Evolutionary conservation across 129 eudicot species (phyloP).

Genomic region (Kitagawia praeruptora): DNA sequence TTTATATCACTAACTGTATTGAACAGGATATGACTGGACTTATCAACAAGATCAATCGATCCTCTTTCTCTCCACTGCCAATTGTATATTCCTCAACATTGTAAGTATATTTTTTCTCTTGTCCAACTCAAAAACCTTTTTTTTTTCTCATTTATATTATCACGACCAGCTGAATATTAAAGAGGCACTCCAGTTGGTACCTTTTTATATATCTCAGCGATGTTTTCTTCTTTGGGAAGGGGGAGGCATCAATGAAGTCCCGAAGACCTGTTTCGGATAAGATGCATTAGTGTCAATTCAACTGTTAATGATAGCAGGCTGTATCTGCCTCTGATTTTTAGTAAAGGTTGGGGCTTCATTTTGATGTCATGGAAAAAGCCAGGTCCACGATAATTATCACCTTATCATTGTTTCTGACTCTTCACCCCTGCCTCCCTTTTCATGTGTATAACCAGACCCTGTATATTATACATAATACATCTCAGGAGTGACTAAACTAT

Average conservation of each 20-base stretch:
- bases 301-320: neutral
- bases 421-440: neutral
- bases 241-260: neutral
- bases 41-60: conserved; percentile 84
- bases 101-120: conserved; percentile 39
- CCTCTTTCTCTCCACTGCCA: conserved; percentile 88
- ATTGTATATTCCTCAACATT: conserved; percentile 73
- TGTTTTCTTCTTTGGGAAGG: neutral
- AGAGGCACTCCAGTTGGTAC: neutral
- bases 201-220: neutral
- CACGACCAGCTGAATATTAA: neutral
- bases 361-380: neutral
- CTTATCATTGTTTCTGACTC: neutral
- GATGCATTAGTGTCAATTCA: neutral
- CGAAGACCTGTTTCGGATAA: neutral
- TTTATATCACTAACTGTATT: neutral
- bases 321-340: neutral
- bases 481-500: neutral
- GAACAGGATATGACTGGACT: conserved; percentile 90
- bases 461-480: neutral
- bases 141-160: no score
- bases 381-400: neutral
- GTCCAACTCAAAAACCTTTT: neutral
- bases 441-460: neutral
- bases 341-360: neutral